Conservation (phyloP, 768 basidiomycete species). For the Coprinellus micaceus region DNA sequence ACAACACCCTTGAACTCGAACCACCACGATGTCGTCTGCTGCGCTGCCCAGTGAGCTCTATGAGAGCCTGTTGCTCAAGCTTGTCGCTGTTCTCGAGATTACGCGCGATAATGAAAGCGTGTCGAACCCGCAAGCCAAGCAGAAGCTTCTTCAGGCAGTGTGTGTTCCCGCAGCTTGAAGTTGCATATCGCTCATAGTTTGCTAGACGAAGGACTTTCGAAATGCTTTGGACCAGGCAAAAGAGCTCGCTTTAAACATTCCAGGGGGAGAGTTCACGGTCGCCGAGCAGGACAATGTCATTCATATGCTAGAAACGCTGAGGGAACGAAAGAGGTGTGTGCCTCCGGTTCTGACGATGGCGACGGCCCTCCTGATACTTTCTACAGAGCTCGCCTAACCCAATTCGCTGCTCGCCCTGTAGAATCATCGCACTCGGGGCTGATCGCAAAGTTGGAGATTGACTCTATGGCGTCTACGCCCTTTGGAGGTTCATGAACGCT, state of each 20-base stretch:
- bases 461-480: conserved; percentile 75
- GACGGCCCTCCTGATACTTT: not conserved
- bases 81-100: conserved; percentile 57
- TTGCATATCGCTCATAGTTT: not conserved
- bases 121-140: conserved; percentile 55
- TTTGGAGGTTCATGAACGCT: conserved; percentile 26
- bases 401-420: conserved; percentile 46
- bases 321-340: conserved; percentile 58
- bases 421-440: conserved; percentile 21
- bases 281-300: conserved; percentile 73
- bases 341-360: conserved; percentile 1
- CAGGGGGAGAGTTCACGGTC: conserved; percentile 68
- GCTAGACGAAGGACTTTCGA: conserved; percentile 71
- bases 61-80: conserved; percentile 54
- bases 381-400: conserved; percentile 49
- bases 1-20: not conserved
- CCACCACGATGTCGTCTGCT: conserved; percentile 26
- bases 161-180: conserved; percentile 16
- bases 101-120: conserved; percentile 56
- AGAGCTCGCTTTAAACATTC: conserved; percentile 52
- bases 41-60: conserved; percentile 47
- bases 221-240: conserved; percentile 55
- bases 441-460: conserved; percentile 57
- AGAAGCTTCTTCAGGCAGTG: conserved; percentile 65
- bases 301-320: conserved; percentile 58